Base-by-base conservation (phyloP, 139 green algal species). In the Astrephomene gubernaculifera region DNA sequence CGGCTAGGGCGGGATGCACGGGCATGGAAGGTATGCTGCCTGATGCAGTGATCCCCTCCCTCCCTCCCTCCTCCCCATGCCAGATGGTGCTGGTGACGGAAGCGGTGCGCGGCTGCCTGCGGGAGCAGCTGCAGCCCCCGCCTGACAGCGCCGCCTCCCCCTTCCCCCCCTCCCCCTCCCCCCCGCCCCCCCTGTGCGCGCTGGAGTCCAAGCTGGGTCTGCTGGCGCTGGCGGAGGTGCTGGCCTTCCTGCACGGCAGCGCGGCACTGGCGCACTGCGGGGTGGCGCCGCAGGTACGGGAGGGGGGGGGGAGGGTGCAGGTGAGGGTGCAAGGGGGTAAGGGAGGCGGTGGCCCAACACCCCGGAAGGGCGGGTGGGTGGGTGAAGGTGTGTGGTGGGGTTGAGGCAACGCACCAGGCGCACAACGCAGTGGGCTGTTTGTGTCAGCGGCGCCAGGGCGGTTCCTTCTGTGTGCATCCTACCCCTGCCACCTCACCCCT, bases 191-290 rank as follows among this genome's bases (percentile, higher is more conserved):
- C 14, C 78, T 95, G 54, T 93, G 86, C 36, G 73, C 90, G 31
- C 88, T 98, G 81, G 96, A 98, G 87, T 81, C 94, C 54, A 98
- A 98, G 87, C 87, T 94, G 68, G 96, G 96, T 27, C 79, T 98
- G 69, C 79, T 96, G 63, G 80, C 92, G 71, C 38, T 97, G 41
- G 81, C 86, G 8, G 96, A 98, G 29, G 91, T 85, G 19, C 91
- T 98, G 25, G 82, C 89, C 22, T 98, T 98, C 73, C 81, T 98
- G 60, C 94, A 98, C 86, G 71, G 71, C 0, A 93, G 96, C 19
- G 96, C 95, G 2, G 83, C 82, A 29, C 75, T 96, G 80, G 94
- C 94, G 71, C 96, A 98, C 90, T 90, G 93, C 45, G 91, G 83
- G n/a, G 49, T 98, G 29, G 89, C 88, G 36, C 91, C 93, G 33